A percentile compares a stretch with the other conserved stretches of the same genome.
Evolutionary conservation across 495 filamentous ascomycete species (phyloP).

Genomic region (Talaromyces adpressus): DNA sequence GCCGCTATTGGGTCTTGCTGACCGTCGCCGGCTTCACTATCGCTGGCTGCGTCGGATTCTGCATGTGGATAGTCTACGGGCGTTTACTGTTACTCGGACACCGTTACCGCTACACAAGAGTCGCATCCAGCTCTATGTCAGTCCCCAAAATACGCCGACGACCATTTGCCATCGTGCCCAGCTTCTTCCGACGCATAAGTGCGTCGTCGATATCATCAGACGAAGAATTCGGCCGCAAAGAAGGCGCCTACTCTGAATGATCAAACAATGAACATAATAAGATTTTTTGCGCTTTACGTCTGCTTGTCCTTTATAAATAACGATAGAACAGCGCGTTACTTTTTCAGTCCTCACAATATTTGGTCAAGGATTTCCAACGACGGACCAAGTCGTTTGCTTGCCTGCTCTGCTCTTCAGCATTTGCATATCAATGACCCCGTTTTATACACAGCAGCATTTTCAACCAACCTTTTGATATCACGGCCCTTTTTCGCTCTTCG

Average conservation of each 20-base stretch:
- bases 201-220: constrained; percentile 37
- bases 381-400: background rate
- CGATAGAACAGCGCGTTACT: constrained; percentile 2
- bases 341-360: background rate
- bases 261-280: constrained; percentile 7
- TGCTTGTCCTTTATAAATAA: background rate
- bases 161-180: constrained; percentile 30
- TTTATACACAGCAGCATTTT: background rate
- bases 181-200: constrained; percentile 33
- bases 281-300: background rate
- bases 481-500: background rate
- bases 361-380: background rate
- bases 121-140: constrained; percentile 23
- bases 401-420: background rate
- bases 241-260: constrained; percentile 38
- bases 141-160: constrained; percentile 27
- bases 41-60: constrained; percentile 48
- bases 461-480: background rate
- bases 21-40: constrained; percentile 57
- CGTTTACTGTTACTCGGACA: constrained; percentile 40
- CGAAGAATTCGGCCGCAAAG: constrained; percentile 28
- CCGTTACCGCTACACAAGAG: constrained; percentile 35
- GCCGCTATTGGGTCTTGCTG: constrained; percentile 65
- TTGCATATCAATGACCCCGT: background rate
- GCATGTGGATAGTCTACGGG: constrained; percentile 50